Evolutionary conservation across 2,329 filamentous ascomycete species (phyloP), one percentile per base, ranked within the genome.

Genomic region (Mycosphaerelloides madeirae): DNA sequence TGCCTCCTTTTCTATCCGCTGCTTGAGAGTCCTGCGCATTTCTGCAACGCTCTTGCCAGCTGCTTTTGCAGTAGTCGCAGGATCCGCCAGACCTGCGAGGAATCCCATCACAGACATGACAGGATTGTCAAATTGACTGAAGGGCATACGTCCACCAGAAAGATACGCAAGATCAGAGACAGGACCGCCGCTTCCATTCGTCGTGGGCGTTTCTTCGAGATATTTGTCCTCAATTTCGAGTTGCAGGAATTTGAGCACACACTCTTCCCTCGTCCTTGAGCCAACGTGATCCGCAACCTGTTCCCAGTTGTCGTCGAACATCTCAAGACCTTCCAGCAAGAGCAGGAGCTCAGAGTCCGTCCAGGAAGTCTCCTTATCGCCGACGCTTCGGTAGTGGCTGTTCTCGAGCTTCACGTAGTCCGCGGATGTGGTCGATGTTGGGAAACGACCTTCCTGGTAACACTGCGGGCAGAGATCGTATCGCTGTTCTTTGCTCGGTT

Each of bases 141-240:
- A 93, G 0, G 93, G 93, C 35, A 95, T 77, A 50, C 88, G 83
- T 7, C 90, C 90, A 48, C 84, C 79, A 44, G 64, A 68, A 40
- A 87, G 78, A 44, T 81, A 78, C 28, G 85, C 84, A 29, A 93
- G 73, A 44, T 68, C 74, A 19, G 48, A 51, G 7, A 31, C 37
- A 35, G 55, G 52, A 29, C 44, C 50, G n/a, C 49, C 44, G 9
- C 85, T 73, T 44, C 79, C 74, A 43, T 86, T 72, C 6, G 81
- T 78, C 71, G 78, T 9, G 33, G 71, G 54, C 6, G 56, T 49
- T 18, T 65, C 67, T 59, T 97, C 90, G 8, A 96, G 74, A 62
- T 96, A 98, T 65, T 95, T 94, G 71, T 96, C 91, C 66, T 97
- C 93, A 50, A 98, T 98, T 56, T 96, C 91, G 29, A 98, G 76